Evolutionary conservation across 2,329 filamentous ascomycete species (phyloP).

Genomic region (Fusarium veterinarium): DNA sequence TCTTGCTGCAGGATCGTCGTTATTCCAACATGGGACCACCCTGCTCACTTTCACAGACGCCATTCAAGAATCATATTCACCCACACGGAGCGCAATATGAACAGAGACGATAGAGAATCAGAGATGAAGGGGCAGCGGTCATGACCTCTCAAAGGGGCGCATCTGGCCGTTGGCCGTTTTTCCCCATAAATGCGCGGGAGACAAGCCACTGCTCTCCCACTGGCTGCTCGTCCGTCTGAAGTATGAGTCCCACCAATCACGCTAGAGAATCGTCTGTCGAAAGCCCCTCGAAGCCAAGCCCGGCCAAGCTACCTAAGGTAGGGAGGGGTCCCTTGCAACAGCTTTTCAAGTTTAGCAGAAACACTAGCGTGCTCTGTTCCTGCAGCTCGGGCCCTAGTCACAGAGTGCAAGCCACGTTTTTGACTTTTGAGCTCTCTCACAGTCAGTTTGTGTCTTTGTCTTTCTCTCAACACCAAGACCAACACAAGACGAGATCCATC

Average conservation of each 20-base stretch:
- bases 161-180: constrained; percentile 29
- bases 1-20: constrained; percentile 14
- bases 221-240: constrained; percentile 19
- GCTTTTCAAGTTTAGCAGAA: constrained; percentile 43
- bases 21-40: constrained; percentile 17
- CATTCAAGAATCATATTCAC: background rate
- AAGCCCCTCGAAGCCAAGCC: constrained; percentile 10
- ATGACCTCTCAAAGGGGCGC: constrained; percentile 21
- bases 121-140: constrained; percentile 37
- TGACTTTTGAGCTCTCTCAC: background rate
- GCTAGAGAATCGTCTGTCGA: background rate
- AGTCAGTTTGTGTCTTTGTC: background rate
- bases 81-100: constrained; percentile 1
- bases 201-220: constrained; percentile 24
- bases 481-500: constrained; percentile 10
- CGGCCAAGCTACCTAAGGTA: background rate
- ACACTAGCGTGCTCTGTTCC: constrained; percentile 50
- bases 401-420: constrained; percentile 22
- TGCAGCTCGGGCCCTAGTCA: constrained; percentile 39
- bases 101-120: constrained; percentile 3
- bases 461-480: constrained; percentile 13
- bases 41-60: constrained; percentile 4
- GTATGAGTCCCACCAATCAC: constrained; percentile 29
- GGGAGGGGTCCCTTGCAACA: constrained; percentile 11
- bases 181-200: constrained; percentile 22